phyloP scores from a whole-genome alignment of 176 grass and related monocot genomes.

The Cocos nucifera region DNA sequence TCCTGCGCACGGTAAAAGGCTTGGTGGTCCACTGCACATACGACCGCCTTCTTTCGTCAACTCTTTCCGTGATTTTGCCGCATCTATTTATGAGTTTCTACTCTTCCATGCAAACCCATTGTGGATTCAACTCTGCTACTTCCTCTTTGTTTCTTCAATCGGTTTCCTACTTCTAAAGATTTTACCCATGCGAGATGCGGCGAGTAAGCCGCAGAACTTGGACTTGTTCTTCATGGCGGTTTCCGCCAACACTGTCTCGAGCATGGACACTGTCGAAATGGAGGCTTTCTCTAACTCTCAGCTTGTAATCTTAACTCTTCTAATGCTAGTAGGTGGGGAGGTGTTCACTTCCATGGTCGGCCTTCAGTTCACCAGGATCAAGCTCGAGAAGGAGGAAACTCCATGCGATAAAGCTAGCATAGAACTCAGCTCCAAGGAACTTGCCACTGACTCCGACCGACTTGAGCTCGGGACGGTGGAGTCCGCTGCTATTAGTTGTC shows the following conservation, averaged over 20 bases:
- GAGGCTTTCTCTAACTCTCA: conserved; percentile 69
- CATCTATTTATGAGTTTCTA: neutral
- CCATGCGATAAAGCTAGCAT: neutral
- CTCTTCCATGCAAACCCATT: conserved; percentile 42
- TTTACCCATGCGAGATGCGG: conserved; percentile 27
- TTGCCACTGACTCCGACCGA: too few species aligned
- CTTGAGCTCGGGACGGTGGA: too few species aligned
- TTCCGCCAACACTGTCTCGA: conserved; percentile 50
- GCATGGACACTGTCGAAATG: conserved; percentile 51
- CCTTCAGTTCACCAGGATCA: conserved; percentile 26
- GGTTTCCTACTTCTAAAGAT: conserved; percentile 44
- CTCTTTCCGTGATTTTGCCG: too few species aligned
- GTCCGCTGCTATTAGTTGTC: too few species aligned
- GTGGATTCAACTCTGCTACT: conserved; percentile 57
- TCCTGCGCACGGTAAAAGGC: too few species aligned
- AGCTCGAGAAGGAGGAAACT: conserved; percentile 6
- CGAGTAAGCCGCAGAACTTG: conserved; percentile 7
- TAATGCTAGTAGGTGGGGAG: conserved; percentile 64
- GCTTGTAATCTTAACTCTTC: conserved; percentile 41
- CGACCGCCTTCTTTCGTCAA: too few species aligned
- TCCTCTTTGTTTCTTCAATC: conserved; percentile 29
- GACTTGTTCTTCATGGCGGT: conserved; percentile 63
- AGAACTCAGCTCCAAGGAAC: too few species aligned
- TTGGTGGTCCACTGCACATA: too few species aligned
- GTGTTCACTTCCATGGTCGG: conserved; percentile 64